These are phyloP conservation scores for Aristolochia contorta DNA, from an alignment of 164 flowering plant species.

Conservation along the genomic window DNA sequence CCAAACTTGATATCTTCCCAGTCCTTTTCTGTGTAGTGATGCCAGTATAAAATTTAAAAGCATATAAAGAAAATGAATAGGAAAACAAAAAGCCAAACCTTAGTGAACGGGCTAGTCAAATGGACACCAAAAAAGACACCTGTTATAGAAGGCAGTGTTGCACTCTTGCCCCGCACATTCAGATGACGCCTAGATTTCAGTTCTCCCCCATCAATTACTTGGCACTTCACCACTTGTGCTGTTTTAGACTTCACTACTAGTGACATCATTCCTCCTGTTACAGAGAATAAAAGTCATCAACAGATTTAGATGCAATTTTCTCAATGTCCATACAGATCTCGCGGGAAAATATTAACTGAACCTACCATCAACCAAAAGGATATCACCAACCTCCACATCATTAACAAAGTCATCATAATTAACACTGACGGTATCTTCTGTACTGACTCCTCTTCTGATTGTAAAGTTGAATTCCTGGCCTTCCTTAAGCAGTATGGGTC, in stretches of 20 bases:
- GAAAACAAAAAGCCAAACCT: not conserved
- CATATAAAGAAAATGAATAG: not conserved
- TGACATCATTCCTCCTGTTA: conserved; percentile 97
- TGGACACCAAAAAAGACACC: conserved; percentile 30
- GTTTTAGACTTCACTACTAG: conserved; percentile 80
- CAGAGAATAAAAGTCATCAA: not conserved
- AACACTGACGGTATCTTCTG: conserved; percentile 83
- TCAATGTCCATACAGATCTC: not conserved
- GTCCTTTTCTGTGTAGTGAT: conserved; percentile 67
- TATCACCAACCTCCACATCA: conserved; percentile 92
- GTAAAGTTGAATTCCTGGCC: conserved; percentile 94
- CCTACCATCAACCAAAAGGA: conserved; percentile 89
- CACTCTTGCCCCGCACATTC: conserved; percentile 97
- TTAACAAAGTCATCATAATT: conserved; percentile 95
- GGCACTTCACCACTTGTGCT: conserved; percentile 64
- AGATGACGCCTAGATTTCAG: conserved; percentile 91
- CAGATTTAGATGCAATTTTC: not conserved
- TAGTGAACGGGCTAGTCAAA: not conserved
- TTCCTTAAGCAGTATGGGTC: conserved; percentile 72
- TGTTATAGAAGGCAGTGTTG: conserved; percentile 92
- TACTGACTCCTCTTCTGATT: conserved; percentile 78
- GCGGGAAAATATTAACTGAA: not conserved
- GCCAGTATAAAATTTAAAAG: not conserved
- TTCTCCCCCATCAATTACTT: conserved; percentile 94
- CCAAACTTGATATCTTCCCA: conserved; percentile 99